Base-by-base conservation (phyloP, 2,329 filamentous ascomycete species). In the Albifimbria verrucaria region DNA sequence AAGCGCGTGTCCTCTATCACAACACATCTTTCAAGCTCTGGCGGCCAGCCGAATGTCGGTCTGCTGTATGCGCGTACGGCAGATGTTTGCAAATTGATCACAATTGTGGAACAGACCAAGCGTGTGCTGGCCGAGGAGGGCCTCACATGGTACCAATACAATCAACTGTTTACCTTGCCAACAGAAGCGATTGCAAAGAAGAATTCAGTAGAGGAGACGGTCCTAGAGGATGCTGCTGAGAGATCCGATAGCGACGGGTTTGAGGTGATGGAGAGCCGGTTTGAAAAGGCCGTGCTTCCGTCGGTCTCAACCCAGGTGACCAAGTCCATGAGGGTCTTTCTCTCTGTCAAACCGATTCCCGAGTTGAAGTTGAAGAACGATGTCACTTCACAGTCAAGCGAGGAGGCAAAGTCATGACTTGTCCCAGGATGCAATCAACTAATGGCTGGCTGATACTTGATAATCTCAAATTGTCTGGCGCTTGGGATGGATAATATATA, bases 41-140 rank as follows among this genome's bases (percentile, higher is more conserved):
- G 32, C 5, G 32, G 5, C 4, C 55, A 53, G 22, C 59, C 62
- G 46, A 66, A 68, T 10, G 62, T 76, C 15, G 73, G 74, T n/a
- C 65, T 85, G 39, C 67, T 85, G 18, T 74, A 82, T 60, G 78
- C 80, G 26, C 76, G 77, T 20, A 71, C 77, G 1, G 55, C 66
- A 10, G 78, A 83, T 3, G 77, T 81, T 2, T 77, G 76, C 68
- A 92, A 91, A 68, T 74, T 90, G 61, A 81, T 90, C 60, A 86
- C 81, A 4, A 79, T 90, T 45, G 77, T 78, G 44, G 88, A 91
- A 68, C 84, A 88, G 36, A 78, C 77, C 52, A 87, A 87, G 66
- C 72, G 79, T 39, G 72, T 83, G 46, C 68, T 88, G 50, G 70
- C 62, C 26, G 73, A 76, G 49, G 68, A 72, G 41, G 74, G 73